Evolutionary conservation across 2,329 filamentous ascomycete species (phyloP).

Genomic region (Golovinomyces cichoracearum): DNA sequence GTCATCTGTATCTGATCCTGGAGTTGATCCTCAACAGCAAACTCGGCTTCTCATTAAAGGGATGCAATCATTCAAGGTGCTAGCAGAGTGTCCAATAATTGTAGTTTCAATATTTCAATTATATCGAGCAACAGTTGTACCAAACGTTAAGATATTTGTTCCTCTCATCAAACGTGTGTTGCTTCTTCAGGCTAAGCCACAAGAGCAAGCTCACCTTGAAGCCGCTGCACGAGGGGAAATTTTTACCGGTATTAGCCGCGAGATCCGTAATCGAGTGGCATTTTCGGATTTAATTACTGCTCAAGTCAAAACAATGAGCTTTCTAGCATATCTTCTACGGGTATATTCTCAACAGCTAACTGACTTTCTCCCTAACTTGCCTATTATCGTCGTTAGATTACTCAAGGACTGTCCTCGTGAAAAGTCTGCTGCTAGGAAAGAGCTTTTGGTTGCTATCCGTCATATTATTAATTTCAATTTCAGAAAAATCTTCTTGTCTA

Average conservation of each 20-base stretch:
- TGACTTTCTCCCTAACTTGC: constrained; percentile 67
- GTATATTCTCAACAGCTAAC: constrained; percentile 67
- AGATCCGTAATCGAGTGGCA: constrained; percentile 75
- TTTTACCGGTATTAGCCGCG: constrained; percentile 77
- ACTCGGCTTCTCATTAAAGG: constrained; percentile 62
- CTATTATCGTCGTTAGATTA: constrained; percentile 69
- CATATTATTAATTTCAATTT: constrained; percentile 99
- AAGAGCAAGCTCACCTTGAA: constrained; percentile 73
- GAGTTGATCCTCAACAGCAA: constrained; percentile 55
- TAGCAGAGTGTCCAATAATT: constrained; percentile 94
- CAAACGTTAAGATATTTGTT: constrained; percentile 78
- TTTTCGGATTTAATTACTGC: constrained; percentile 96
- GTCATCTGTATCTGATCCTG: constrained; percentile 47
- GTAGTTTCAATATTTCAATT: constrained; percentile 96
- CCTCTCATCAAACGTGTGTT: constrained; percentile 81
- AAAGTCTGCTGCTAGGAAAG: constrained; percentile 79
- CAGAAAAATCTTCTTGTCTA: constrained; percentile 72
- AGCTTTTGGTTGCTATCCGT: constrained; percentile 80
- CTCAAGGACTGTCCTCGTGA: constrained; percentile 85
- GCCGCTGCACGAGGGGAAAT: constrained; percentile 54
- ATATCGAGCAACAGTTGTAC: constrained; percentile 50
- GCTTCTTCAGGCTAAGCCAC: constrained; percentile 67
- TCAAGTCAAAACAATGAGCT: constrained; percentile 98
- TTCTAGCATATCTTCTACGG: constrained; percentile 72
- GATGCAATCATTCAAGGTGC: constrained; percentile 96